Conservation (phyloP, 2,329 filamentous ascomycete genomes). For the Phialocephala sp. region DNA sequence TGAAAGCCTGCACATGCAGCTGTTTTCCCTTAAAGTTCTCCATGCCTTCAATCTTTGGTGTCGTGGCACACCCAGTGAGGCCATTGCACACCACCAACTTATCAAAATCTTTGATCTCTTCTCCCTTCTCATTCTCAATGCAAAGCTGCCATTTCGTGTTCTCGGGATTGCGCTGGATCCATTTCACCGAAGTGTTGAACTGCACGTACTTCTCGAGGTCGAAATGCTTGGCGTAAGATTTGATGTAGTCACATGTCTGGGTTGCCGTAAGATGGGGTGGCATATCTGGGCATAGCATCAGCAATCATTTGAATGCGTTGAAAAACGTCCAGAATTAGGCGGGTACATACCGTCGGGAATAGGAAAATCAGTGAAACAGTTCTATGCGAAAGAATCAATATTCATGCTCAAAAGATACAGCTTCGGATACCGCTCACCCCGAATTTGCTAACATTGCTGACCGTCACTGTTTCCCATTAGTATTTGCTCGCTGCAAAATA, state of each 20-base stretch:
- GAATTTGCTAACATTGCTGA: conserved; percentile 15
- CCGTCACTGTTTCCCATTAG: neutral
- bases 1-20: conserved; percentile 9
- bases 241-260: conserved; percentile 47
- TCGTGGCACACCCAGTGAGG: neutral
- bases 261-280: conserved; percentile 27
- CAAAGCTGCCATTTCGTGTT: conserved; percentile 42
- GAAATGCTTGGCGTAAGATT: conserved; percentile 49
- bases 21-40: conserved; percentile 5
- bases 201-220: conserved; percentile 45
- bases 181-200: conserved; percentile 43
- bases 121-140: neutral
- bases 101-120: conserved; percentile 9
- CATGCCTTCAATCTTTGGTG: conserved; percentile 10
- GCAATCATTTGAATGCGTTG: neutral
- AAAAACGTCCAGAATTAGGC: neutral
- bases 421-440: neutral
- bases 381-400: neutral
- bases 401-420: neutral
- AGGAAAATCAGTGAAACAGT: conserved; percentile 15
- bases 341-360: conserved; percentile 4
- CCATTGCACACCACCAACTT: conserved; percentile 9
- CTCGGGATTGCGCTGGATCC: conserved; percentile 39
- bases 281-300: conserved; percentile 7
- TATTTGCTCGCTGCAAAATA: neutral